phyloP scores from a whole-genome alignment of 148 eudicot species.

The Spergularia bocconei region DNA sequence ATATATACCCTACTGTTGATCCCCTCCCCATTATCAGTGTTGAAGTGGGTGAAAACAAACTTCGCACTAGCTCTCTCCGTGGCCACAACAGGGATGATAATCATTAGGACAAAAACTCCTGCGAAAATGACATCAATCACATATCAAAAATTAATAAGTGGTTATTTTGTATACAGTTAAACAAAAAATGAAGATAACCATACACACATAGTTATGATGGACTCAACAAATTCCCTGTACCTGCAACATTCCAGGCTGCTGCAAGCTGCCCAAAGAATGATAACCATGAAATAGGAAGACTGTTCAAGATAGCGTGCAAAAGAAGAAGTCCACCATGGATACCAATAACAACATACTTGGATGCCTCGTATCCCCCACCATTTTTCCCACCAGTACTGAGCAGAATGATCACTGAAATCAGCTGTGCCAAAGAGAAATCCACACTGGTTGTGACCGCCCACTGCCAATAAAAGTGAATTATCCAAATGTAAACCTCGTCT shows the following conservation, averaged over 20 bases:
- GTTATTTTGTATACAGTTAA: not conserved
- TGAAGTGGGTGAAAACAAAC: constrained; percentile 93
- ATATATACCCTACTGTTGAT: constrained; percentile 64
- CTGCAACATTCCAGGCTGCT: constrained; percentile 84
- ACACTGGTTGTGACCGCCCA: constrained; percentile 97
- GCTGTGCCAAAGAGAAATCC: constrained; percentile 83
- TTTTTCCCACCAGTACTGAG: constrained; percentile 92
- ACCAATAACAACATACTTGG: constrained; percentile 73
- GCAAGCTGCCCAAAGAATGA: constrained; percentile 91
- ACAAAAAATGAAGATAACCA: too few species aligned
- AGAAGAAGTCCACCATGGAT: constrained; percentile 75
- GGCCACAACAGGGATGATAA: constrained; percentile 73
- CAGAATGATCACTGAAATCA: constrained; percentile 83
- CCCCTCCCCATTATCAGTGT: constrained; percentile 69
- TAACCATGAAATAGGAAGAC: constrained; percentile 79
- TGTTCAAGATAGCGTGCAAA: constrained; percentile 73
- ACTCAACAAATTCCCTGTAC: constrained; percentile 31
- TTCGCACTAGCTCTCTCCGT: constrained; percentile 69
- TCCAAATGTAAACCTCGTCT: constrained; percentile 3
- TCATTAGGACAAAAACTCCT: constrained; percentile 98
- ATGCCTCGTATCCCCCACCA: constrained; percentile 87
- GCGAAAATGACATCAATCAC: constrained; percentile 4
- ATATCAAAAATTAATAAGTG: not conserved
- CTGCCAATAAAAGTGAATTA: constrained; percentile 45
- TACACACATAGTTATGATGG: not conserved